Base-by-base conservation (phyloP, 257 asterid genomes). In the Perilla frutescens region DNA sequence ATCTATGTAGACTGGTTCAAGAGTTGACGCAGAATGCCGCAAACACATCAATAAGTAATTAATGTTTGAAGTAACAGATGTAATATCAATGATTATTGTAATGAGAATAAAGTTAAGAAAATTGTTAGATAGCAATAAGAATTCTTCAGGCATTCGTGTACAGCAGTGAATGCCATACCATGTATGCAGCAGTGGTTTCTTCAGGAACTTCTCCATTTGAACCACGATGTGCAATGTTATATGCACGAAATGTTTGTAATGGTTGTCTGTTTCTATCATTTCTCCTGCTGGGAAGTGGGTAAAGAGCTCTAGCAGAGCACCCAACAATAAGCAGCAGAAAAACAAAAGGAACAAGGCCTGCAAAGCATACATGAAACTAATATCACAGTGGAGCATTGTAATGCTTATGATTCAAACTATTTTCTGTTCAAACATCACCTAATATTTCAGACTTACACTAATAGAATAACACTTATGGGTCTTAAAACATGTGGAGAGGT, bases 121-220 rank as follows among this genome's bases (percentile, higher is more conserved):
- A 50, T 8, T 31, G 29, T 41, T 40, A 12, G 62, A 51, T 41
- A 56, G 65, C 34, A 54, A 34, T 26, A 76, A 9, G 49, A 61
- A 57, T 60, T 53, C 13, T 60, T 53, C 13, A 45, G 54, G 66
- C 5, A 48, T 60, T 36, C 36, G 37, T 15, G 54, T 8, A 75
- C 2, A 29, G 57, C 55, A 41, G 8, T 10, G 65, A 40, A 64
- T 14, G n/a, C 8, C 40, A 37, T 86, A 92, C 99, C 94, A 81
- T 81, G 81, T 95, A 95, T 61, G 96, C 96, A 54, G 87, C 87
- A 54, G 91, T 77, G 37, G 99, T 88, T 84, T 90, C 99, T 82
- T 95, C 99, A 64, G 99, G 99, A 73, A 92, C 66, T 85, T 95
- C 99, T 74, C 98, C 99, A 84, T 90, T 90, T 10, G 98, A 87